These are phyloP conservation scores for Polytolypa hystricis DNA, from an alignment of 2,329 filamentous ascomycete genomes.

Conservation along the genomic window DNA sequence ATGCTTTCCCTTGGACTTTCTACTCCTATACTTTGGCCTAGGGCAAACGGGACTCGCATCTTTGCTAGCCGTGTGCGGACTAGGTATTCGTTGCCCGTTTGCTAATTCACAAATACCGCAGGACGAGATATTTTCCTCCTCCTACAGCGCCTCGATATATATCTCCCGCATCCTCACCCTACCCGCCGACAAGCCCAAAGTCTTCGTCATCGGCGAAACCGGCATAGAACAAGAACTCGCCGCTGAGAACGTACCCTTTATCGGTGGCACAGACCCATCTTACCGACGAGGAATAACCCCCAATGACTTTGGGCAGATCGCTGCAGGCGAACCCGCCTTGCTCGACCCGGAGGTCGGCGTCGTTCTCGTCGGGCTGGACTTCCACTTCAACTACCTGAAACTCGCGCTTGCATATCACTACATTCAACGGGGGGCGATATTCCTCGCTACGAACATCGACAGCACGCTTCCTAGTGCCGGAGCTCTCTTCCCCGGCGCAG, in stretches of 20 bases:
- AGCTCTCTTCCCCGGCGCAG: conserved; percentile 82
- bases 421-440: conserved; percentile 64
- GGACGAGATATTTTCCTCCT: conserved; percentile 93
- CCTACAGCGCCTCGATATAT: conserved; percentile 92
- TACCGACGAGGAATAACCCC: conserved; percentile 67
- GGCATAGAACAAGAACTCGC: conserved; percentile 84
- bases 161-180: conserved; percentile 84
- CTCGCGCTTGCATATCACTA: conserved; percentile 77
- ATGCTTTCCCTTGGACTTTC: conserved; percentile 13
- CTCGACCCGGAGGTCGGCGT: conserved; percentile 83
- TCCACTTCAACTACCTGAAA: conserved; percentile 93
- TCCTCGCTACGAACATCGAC: conserved; percentile 89
- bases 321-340: conserved; percentile 54
- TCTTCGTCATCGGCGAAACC: conserved; percentile 83
- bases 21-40: background rate
- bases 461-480: conserved; percentile 75
- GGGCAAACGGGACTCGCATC: background rate
- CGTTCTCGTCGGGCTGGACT: conserved; percentile 83
- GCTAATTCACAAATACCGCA: conserved; percentile 19
- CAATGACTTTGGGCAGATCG: conserved; percentile 69
- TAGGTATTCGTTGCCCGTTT: background rate
- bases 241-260: conserved; percentile 64
- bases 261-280: conserved; percentile 75
- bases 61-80: background rate
- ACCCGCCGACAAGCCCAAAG: conserved; percentile 70